These are phyloP conservation scores for Antarctomyces pellizariae DNA, from an alignment of 495 filamentous ascomycete species.

Conservation along the genomic window DNA sequence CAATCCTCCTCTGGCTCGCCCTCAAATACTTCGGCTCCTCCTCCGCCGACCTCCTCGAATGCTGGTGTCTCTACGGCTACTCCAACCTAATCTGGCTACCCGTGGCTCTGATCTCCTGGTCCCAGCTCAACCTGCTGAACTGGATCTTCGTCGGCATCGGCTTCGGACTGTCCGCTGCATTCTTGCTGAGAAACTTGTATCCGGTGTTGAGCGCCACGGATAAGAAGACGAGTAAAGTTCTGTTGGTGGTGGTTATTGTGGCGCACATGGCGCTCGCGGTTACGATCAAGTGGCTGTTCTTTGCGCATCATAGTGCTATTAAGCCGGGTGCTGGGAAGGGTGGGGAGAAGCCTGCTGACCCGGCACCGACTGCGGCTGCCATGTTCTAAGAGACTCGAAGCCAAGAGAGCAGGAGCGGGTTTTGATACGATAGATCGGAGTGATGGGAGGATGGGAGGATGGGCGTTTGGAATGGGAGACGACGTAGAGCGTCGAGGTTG, in stretches of 20 bases:
- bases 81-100: conserved; percentile 90
- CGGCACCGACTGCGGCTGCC: too few species aligned
- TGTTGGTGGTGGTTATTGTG: conserved; percentile 61
- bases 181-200: conserved; percentile 80
- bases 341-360: conserved; percentile 4
- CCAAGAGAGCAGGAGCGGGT: too few species aligned
- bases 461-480: too few species aligned
- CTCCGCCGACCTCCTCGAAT: conserved; percentile 76
- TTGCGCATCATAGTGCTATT: conserved; percentile 52
- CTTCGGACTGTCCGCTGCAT: conserved; percentile 65
- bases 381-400: too few species aligned
- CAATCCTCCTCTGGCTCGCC: conserved; percentile 64
- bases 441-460: too few species aligned
- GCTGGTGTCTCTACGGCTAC: conserved; percentile 87
- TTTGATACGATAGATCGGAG: too few species aligned
- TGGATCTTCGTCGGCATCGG: conserved; percentile 83
- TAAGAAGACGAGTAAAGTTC: conserved; percentile 66
- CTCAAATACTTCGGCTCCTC: conserved; percentile 85
- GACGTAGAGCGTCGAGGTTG: too few species aligned
- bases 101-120: conserved; percentile 80
- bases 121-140: conserved; percentile 62
- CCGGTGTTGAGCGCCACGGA: conserved; percentile 85
- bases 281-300: conserved; percentile 90
- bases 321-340: conserved; percentile 19
- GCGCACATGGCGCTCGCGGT: conserved; percentile 74